phyloP scores from a whole-genome alignment of 129 eudicot genomes.

The Sambucus nigra region DNA sequence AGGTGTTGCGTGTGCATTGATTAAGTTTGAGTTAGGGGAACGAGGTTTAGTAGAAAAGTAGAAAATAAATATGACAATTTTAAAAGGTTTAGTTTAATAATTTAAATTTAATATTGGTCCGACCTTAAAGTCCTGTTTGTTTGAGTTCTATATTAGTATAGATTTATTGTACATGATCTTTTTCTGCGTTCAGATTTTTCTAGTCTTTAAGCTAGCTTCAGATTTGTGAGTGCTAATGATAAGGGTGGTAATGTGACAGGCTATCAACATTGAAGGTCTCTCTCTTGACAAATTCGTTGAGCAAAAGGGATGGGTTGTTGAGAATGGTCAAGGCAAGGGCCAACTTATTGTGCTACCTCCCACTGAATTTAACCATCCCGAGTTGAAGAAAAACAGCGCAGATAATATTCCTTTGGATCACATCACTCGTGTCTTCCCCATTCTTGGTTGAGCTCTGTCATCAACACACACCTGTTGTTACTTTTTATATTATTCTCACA shows the following conservation, averaged over 20 bases:
- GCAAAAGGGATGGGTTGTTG: conserved; percentile 68
- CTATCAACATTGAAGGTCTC: conserved; percentile 73
- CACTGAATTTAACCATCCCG: conserved; percentile 78
- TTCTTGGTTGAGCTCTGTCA: conserved; percentile 45
- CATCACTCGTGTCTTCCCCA: conserved; percentile 71
- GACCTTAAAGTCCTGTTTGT: too few relatives aligned
- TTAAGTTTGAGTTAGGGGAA: too few relatives aligned
- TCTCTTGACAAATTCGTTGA: conserved; percentile 83
- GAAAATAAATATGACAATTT: too few relatives aligned
- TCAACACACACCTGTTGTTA: not conserved
- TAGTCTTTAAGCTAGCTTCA: too few relatives aligned
- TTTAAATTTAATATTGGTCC: too few relatives aligned
- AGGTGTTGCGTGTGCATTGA: too few relatives aligned
- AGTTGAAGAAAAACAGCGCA: conserved; percentile 57
- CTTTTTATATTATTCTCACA: not conserved
- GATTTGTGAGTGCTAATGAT: too few relatives aligned
- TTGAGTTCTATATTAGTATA: too few relatives aligned
- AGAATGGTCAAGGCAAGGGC: conserved; percentile 47
- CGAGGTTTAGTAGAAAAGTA: too few relatives aligned
- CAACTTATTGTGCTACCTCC: conserved; percentile 52
- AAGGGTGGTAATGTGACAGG: conserved; percentile 30
- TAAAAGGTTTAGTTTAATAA: too few relatives aligned
- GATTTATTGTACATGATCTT: too few relatives aligned
- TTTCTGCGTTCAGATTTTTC: too few relatives aligned
- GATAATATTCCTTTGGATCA: conserved; percentile 69